Evolutionary conservation across 2,329 filamentous ascomycete genomes (phyloP).

Genomic region (Juglanconis juglandina): DNA sequence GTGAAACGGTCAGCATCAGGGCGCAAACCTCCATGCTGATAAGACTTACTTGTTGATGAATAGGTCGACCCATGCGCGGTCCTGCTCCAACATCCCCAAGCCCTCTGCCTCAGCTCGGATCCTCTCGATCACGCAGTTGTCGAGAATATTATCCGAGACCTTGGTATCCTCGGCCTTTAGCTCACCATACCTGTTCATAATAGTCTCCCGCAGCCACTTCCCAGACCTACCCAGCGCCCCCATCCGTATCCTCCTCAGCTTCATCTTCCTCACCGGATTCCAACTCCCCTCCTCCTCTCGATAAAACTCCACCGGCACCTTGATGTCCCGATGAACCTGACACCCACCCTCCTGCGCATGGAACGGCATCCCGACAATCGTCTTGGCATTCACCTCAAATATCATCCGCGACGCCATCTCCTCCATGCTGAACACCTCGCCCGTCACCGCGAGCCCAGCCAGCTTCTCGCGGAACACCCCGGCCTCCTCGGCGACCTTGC

Average conservation of each 20-base stretch:
- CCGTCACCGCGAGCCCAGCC: not conserved
- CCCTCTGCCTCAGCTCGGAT: not conserved
- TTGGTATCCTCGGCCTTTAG: not conserved
- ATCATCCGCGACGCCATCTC: not conserved
- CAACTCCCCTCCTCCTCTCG: not conserved
- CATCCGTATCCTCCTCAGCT: not conserved
- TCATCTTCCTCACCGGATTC: not conserved
- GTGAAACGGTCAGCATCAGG: not conserved
- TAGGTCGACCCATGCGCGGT: constrained; percentile 1
- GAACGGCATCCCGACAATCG: not conserved
- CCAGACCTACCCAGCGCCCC: not conserved
- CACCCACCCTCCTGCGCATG: not conserved
- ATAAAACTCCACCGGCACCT: not conserved
- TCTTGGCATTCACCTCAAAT: not conserved
- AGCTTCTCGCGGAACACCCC: not conserved
- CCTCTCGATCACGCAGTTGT: constrained; percentile 7
- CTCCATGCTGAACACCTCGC: not conserved
- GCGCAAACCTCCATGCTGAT: not conserved
- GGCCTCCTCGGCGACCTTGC: not conserved
- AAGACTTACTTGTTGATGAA: not conserved
- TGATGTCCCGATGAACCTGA: not conserved
- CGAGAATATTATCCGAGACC: not conserved
- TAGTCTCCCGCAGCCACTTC: not conserved
- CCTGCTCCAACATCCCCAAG: not conserved
- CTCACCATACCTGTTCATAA: not conserved